Conservation (phyloP, 169 alveolate genomes). For the Cryptosporidium sp. region DNA sequence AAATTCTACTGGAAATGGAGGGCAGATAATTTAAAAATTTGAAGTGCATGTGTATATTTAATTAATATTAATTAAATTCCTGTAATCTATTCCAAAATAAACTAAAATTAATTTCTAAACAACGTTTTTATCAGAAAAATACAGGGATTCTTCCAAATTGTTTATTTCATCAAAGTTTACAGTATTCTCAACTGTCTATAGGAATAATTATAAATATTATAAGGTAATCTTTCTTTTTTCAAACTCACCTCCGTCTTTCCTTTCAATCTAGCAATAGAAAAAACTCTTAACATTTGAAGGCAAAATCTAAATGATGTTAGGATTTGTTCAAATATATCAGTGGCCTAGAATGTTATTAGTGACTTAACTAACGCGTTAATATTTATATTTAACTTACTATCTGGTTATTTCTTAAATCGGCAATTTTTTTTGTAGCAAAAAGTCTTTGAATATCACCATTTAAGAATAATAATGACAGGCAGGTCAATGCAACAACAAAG, state of each 20-base stretch:
- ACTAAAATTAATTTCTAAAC: not conserved
- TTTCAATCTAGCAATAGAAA: constrained; percentile 55
- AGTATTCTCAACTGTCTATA: constrained; percentile 18
- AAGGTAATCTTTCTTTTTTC: not conserved
- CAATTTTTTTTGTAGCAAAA: not conserved
- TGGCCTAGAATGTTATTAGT: not conserved
- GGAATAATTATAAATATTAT: not conserved
- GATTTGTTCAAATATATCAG: constrained; percentile 66
- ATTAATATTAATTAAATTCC: not conserved
- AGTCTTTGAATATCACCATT: constrained; percentile 68
- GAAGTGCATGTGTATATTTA: not conserved
- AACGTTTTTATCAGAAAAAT: constrained; percentile 40
- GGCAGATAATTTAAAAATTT: not conserved
- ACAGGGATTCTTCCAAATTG: constrained; percentile 5
- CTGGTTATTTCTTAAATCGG: constrained; percentile 17
- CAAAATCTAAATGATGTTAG: constrained; percentile 59
- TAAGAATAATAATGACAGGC: constrained; percentile 27
- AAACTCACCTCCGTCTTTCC: constrained; percentile 63
- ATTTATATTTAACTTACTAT: constrained; percentile 53
- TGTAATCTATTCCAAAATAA: not conserved
- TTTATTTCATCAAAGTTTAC: constrained; percentile 37
- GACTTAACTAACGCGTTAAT: not conserved
- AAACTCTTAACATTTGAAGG: constrained; percentile 51
- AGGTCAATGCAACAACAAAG: constrained; percentile 44
- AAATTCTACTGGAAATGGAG: constrained; percentile 64